phyloP scores from a whole-genome alignment of 768 basidiomycete genomes.

The Russula brevipes region DNA sequence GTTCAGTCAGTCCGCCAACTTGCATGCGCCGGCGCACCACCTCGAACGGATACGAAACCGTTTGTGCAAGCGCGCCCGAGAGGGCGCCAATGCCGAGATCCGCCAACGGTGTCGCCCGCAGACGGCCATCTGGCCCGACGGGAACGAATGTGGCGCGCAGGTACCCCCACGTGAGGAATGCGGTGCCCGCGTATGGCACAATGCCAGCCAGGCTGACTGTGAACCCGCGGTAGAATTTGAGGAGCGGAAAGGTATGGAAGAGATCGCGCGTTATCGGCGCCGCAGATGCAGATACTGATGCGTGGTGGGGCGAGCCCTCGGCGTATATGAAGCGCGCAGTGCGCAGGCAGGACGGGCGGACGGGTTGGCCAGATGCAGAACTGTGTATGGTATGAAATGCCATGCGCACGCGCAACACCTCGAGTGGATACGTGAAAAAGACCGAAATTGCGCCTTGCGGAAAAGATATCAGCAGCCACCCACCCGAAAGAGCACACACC shows the following conservation, averaged over 20 bases:
- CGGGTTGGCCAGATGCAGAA: constrained; percentile 10
- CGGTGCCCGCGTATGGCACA: constrained; percentile 92
- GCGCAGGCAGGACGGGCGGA: constrained; percentile 45
- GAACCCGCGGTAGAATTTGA: constrained; percentile 98
- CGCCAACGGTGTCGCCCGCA: constrained; percentile 40
- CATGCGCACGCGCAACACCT: constrained; percentile 92
- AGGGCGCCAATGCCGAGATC: constrained; percentile 83
- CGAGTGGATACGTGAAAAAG: constrained; percentile 90
- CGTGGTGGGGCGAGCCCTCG: constrained; percentile 44
- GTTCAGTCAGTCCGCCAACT: constrained; percentile 78
- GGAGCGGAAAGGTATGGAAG: constrained; percentile 62
- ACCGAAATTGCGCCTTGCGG: constrained; percentile 77
- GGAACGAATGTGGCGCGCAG: constrained; percentile 58
- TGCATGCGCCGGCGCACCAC: constrained; percentile 91
- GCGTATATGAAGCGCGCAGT: constrained; percentile 64
- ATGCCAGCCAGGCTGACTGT: constrained; percentile 87
- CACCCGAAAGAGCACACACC: constrained; percentile 71
- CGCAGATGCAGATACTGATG: constrained; percentile 26
- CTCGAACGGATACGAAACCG: constrained; percentile 91
- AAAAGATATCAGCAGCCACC: constrained; percentile 21
- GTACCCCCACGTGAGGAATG: constrained; percentile 88
- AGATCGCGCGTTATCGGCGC: constrained; percentile 27
- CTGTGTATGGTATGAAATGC: constrained; percentile 66
- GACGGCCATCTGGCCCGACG: constrained; percentile 31
- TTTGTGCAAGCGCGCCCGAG: constrained; percentile 82